Base-by-base conservation (phyloP, 441 rosid species). In the Pelargonium fulgidum region DNA sequence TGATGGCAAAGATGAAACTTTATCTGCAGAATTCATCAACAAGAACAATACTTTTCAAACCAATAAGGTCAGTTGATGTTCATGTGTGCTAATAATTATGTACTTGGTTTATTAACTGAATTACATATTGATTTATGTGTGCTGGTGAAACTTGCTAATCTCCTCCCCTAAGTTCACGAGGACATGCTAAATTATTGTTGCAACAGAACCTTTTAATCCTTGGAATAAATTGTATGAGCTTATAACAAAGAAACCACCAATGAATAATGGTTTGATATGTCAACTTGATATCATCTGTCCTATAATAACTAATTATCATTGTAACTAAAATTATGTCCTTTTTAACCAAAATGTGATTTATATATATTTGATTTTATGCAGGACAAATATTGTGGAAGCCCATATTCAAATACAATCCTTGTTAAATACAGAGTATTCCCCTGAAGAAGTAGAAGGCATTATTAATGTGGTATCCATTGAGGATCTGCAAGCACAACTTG, bases 361-460 rank as follows among this genome's bases (percentile, higher is more conserved):
- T 11, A 22, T 22, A 14, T 61, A 50, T 72, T 22, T 22, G 24
- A 22, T 22, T 22, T 22, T 22, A 50, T 73, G 79, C 88, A 94
- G 99, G 92, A 91, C 96, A 69, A 91, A 94, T 76, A 91, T 91
- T 42, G 85, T 91, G 68, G 99, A 94, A 84, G 99, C 99, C 64
- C 97, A 94, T 83, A 63, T 83, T 22, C 97, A 94, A 78, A 83
- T 94, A 24, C 87, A 82, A 67, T 74, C 89, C 13, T 84, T 94
- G 70, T 72, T 94, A 17, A 87, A 78, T 78, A 77, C 81, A 0
- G 99, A 94, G 81, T 94, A 94, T 77, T 80, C 91, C 7, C 69
- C 81, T 0, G 90, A 90, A 81, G 97, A 94, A 64, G 42, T 62
- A 59, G 87, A 85, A 78, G 78, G 75, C 80, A 75, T 73, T 67